Evolutionary conservation across 2,329 filamentous ascomycete genomes (phyloP), one percentile per base, ranked within the genome.

Genomic region (Colletotrichum lini): DNA sequence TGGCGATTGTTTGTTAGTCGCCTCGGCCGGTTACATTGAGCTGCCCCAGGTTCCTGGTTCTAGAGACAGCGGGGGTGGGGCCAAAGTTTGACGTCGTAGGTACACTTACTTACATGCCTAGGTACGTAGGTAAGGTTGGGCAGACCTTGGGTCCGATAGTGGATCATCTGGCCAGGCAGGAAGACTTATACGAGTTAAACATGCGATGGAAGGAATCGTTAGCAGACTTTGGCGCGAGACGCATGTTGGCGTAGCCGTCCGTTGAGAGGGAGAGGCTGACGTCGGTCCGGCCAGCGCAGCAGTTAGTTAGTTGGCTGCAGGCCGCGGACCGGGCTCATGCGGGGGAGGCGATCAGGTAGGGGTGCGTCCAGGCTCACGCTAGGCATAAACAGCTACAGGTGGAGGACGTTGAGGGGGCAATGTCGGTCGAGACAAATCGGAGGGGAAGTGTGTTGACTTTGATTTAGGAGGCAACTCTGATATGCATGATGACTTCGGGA

Each of bases 1-100:
- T 38, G 30, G 40, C 12, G 10, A n/a, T 12, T 40, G 13, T 21
- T 38, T 30, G 53, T n/a, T 56, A 21, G 21, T 38, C 35, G 35
- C 35, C 30, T 21, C 18, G 35, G 40, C 53, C 18, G 30, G 53
- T 6, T 18, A 40, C 10, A 21, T 40, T 40, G 35, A 21, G 30
- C 26, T 40, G 30, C 8, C n/a, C n/a, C 47, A 15, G 15, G 30
- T 15, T 49, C 30, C 30, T 50, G n/a, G 44, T 61, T 58, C n/a
- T 49, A 9, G 35, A 35, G 21, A 26, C 30, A 26, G 64, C 49
- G 67, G 67, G 67, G 67, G 62, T 47, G 67, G 67, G 62, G 54
- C 54, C 30, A 15, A 58, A 18, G 38, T 45, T 54, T 53, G 67
- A 59, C 62, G 47, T 70, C 62, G 62, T 70, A 38, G 35, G 35